Percentiles rank a stretch among this genome's conserved stretches.
Conservation (phyloP, 805 yeast species). For the Suhomyces pyralidae region DNA sequence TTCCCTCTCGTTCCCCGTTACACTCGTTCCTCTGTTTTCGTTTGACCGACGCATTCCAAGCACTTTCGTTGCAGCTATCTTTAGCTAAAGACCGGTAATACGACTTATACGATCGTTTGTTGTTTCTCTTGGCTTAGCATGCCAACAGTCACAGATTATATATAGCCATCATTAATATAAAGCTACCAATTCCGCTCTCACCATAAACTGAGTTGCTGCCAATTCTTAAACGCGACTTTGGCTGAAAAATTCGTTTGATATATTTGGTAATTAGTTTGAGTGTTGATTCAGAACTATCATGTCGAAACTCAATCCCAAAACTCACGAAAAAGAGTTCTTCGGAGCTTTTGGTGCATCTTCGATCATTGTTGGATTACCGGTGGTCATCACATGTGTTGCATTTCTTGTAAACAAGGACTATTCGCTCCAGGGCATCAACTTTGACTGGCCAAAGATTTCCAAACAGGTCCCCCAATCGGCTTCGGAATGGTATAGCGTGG, state of each 20-base stretch:
- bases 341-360: slow-evolving; percentile 74
- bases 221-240: neutral
- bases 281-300: neutral
- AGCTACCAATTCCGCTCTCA: neutral
- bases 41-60: too few species aligned
- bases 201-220: neutral
- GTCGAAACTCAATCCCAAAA: slow-evolving; percentile 59
- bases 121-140: neutral
- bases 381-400: slow-evolving; percentile 55
- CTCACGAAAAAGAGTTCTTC: slow-evolving; percentile 69
- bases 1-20: too few species aligned
- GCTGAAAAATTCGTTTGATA: neutral
- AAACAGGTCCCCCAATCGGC: slow-evolving; percentile 31
- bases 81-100: too few species aligned
- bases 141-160: neutral
- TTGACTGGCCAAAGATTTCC: slow-evolving; percentile 40
- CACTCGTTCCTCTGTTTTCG: too few species aligned
- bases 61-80: too few species aligned
- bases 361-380: slow-evolving; percentile 66
- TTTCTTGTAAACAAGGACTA: slow-evolving; percentile 61
- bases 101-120: too few species aligned
- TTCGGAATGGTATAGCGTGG: slow-evolving; percentile 22
- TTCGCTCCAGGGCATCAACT: slow-evolving; percentile 45
- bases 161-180: too few species aligned
- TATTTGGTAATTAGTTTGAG: neutral